Evolutionary conservation across 768 basidiomycete species (phyloP), one percentile per base, ranked within the genome.

Genomic region (Lactifluus subvellereus): DNA sequence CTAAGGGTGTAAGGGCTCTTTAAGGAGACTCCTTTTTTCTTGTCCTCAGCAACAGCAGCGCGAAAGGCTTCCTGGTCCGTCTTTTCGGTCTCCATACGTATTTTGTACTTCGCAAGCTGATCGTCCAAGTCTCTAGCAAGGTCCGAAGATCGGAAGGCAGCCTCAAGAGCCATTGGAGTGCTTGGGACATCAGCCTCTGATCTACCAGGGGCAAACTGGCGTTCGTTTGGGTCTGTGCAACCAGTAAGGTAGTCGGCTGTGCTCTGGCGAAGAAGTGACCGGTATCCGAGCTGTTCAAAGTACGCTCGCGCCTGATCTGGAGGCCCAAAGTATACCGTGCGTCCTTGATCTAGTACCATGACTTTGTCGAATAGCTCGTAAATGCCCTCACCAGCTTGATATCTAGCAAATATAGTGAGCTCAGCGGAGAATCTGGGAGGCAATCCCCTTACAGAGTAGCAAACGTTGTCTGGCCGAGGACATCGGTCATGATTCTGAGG

Each of bases 161-260:
- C 73, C 69, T 89, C 91, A 27, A 95, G 81, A 37, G 78, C 81
- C 53, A 82, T 77, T 0, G 93, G 85, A 0, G 88, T 81, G 6
- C 83, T 83, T 0, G 89, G 91, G 0, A 86, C 86, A 65, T 85
- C 79, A 1, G 66, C 65, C 13, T 76, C 78, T 10, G 85, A 83
- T 27, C 79, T 81, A 6, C 86, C 89, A 2, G 81, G 75, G 0
- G 84, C 82, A 67, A 89, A 87, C 71, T 86, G 87, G 30, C 93
- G 88, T 75, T 96, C 92, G 68, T 93, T 91, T 0, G 86, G 82
- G 69, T 91, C 90, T 2, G 94, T 89, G 73, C 86, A 88, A 6
- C 87, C 87, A 22, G 89, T 90, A 22, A 94, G 81, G 73, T 91
- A 94, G 72, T 94, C 92, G n/a, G 92, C 85, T 11, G 89, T 91